Evolutionary conservation across 2,329 filamentous ascomycete species (phyloP).

Genomic region (Exophiala xenobiotica): DNA sequence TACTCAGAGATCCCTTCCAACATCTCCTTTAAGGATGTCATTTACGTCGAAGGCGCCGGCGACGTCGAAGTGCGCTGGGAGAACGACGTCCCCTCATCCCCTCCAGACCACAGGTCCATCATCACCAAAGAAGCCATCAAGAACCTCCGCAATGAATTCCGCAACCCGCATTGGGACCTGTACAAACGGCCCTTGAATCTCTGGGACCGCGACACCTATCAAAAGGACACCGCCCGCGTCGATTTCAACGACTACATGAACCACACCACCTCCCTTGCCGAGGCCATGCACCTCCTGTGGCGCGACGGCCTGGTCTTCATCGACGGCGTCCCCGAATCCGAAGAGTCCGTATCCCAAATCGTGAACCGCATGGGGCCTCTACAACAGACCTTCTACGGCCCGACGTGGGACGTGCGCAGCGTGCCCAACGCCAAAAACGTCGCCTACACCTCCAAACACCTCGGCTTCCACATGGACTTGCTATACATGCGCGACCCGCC

Average conservation of each 20-base stretch:
- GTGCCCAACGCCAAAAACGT: constrained; percentile 85
- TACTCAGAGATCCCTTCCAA: constrained; percentile 61
- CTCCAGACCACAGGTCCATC: constrained; percentile 23
- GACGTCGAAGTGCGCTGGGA: constrained; percentile 62
- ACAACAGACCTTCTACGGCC: constrained; percentile 86
- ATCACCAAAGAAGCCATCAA: constrained; percentile 13
- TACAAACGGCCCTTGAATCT: constrained; percentile 36
- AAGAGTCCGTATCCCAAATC: constrained; percentile 65
- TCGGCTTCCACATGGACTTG: constrained; percentile 91
- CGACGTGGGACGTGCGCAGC: constrained; percentile 83
- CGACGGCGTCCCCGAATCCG: constrained; percentile 67
- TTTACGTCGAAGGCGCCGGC: constrained; percentile 42
- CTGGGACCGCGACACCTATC: constrained; percentile 45
- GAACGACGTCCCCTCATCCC: constrained; percentile 51
- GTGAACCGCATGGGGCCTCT: constrained; percentile 72
- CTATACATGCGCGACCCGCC: constrained; percentile 81
- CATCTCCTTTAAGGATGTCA: constrained; percentile 43
- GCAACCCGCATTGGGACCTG: constrained; percentile 35
- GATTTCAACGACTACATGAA: constrained; percentile 71
- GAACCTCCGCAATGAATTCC: constrained; percentile 15
- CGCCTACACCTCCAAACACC: constrained; percentile 77
- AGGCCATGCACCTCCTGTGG: constrained; percentile 62
- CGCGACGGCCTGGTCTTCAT: constrained; percentile 74
- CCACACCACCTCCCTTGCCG: constrained; percentile 56
- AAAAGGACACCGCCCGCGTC: constrained; percentile 55